Evolutionary conservation across 2,329 filamentous ascomycete species (phyloP), one percentile per base, ranked within the genome.

Genomic region (Fusarium euwallaceae): DNA sequence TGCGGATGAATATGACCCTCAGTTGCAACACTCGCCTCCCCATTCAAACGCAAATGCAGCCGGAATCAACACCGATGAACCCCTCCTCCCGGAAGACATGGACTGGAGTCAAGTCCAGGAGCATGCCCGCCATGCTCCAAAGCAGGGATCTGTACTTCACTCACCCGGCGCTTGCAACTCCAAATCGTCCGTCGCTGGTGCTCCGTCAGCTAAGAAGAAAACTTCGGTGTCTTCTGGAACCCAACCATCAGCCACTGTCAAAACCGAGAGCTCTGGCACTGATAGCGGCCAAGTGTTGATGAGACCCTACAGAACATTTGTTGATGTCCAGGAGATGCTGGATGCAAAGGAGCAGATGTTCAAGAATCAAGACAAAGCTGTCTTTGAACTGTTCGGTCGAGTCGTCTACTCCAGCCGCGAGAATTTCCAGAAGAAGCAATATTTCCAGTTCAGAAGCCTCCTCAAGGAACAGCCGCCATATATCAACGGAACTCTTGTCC

Each of bases 361-460:
- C 60, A 77, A 73, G 12, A 74, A 82, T 11, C 79, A 83, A n/a
- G 81, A 82, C 22, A 77, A 82, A 1, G 84, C 84, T 5, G 79
- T 88, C 0, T 87, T 93, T 69, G 92, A 93, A 78, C 81, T 94
- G 0, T 94, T 91, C 77, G 91, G 90, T 4, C 86, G 89, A 29
- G 88, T 93, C 2, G 84, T 84, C 2, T 86, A 85, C 61, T 92
- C 92, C 0, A 87, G 83, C 64, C 87, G 92, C 0, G 88, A 92
- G 66, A 81, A 82, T 14, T 80, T 83, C 8, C 75, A 78, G 9
- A 83, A 79, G 22, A 89, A 86, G 71, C 92, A 94, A 77, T 84
- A 89, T 65, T 93, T 94, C 71, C 86, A 89, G n/a, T 88, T 94
- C 60, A 84, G 85, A 43, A 91, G 93, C 75, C 80, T 94, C 0